A percentile compares a stretch with the other conserved stretches of the same genome.
These are phyloP conservation scores for Heracleum sosnowskyi DNA, from an alignment of 129 eudicot species.

Conservation along the genomic window DNA sequence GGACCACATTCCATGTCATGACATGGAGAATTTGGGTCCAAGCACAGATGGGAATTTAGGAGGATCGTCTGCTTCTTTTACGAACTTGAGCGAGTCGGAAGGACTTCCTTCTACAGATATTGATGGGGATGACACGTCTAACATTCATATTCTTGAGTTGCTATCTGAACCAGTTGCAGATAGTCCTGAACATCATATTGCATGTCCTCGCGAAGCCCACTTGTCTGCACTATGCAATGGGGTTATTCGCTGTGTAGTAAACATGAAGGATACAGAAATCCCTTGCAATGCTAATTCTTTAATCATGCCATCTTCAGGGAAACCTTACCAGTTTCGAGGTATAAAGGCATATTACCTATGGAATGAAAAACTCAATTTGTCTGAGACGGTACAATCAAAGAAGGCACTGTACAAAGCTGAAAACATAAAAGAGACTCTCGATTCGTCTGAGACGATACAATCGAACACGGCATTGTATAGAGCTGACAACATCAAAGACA, in stretches of 20 bases:
- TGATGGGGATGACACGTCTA: conserved; percentile 32
- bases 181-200: neutral
- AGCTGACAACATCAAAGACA: neutral
- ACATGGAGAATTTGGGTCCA: conserved; percentile 15
- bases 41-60: conserved; percentile 29
- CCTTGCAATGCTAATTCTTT: conserved; percentile 53
- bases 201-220: conserved; percentile 12
- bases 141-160: neutral
- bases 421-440: neutral
- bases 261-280: conserved; percentile 63
- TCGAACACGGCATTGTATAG: too few species aligned
- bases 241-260: conserved; percentile 50
- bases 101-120: conserved; percentile 35
- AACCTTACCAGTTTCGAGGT: neutral
- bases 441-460: neutral
- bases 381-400: neutral
- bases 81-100: conserved; percentile 41
- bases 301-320: neutral
- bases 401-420: too few species aligned
- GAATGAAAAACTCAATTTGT: neutral
- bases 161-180: neutral
- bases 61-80: conserved; percentile 29
- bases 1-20: conserved; percentile 20
- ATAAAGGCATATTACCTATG: neutral
- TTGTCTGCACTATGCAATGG: conserved; percentile 19